Percentiles rank a stretch among this genome's conserved stretches.
phyloP scores from a whole-genome alignment of 108 stramenopile genomes.

The Pseudonitzschia pungens region DNA sequence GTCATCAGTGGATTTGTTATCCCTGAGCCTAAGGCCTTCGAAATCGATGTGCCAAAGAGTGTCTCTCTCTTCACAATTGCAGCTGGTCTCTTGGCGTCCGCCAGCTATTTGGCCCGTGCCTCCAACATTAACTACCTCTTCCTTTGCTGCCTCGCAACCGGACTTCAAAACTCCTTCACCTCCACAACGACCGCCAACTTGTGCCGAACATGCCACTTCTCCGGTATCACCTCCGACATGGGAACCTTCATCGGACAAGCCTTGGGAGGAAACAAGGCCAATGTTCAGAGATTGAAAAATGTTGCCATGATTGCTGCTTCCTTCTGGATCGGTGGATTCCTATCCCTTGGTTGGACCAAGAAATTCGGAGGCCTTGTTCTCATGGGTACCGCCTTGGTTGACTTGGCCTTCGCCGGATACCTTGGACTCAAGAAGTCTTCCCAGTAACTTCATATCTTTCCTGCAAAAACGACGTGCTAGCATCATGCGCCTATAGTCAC shows the following conservation, averaged over 20 bases:
- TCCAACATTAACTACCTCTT: constrained; percentile 18
- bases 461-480: too few relatives aligned
- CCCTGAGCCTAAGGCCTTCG: constrained; percentile 38
- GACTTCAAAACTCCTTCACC: constrained; percentile 49
- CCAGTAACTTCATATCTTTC: too few relatives aligned
- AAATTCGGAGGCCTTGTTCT: constrained; percentile 10
- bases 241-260: constrained; percentile 51
- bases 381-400: constrained; percentile 8
- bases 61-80: constrained; percentile 19
- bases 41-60: constrained; percentile 4
- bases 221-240: constrained; percentile 53
- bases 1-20: constrained; percentile 37
- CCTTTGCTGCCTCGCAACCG: constrained; percentile 45
- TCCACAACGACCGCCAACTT: constrained; percentile 46
- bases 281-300: constrained; percentile 39
- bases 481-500: too few relatives aligned
- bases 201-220: constrained; percentile 50
- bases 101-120: constrained; percentile 13
- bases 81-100: constrained; percentile 4
- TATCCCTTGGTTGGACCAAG: constrained; percentile 19
- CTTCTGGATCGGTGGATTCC: constrained; percentile 48
- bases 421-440: not conserved
- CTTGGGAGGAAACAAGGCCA: constrained; percentile 46
- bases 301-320: constrained; percentile 31
- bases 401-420: constrained; percentile 12